These are phyloP conservation scores for Curvularia hawaiiensis DNA, from an alignment of 2,329 filamentous ascomycete genomes.

Conservation along the genomic window DNA sequence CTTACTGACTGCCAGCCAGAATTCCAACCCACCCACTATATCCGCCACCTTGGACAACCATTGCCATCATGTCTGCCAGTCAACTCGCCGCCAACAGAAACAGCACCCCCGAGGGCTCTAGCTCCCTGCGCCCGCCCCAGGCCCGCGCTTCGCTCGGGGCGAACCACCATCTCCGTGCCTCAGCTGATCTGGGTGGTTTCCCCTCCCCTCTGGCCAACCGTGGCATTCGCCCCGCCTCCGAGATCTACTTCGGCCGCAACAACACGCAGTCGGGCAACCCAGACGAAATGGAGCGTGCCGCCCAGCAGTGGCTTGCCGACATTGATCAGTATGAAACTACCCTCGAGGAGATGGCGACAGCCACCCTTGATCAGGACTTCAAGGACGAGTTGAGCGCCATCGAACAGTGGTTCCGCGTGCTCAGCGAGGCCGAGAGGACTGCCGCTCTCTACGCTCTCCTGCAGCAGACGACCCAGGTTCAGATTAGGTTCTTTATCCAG, in stretches of 20 bases:
- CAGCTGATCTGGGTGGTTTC: constrained; percentile 92
- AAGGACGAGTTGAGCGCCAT: constrained; percentile 99
- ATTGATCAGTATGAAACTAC: constrained; percentile 99
- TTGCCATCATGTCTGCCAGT: constrained; percentile 51
- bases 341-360: constrained; percentile 97
- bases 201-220: constrained; percentile 73
- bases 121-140: constrained; percentile 79
- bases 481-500: constrained; percentile 99
- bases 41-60: background rate
- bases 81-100: constrained; percentile 76
- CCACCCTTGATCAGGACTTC: constrained; percentile 98
- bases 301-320: constrained; percentile 98
- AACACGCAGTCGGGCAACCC: constrained; percentile 67
- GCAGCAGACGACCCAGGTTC: constrained; percentile 98
- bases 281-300: constrained; percentile 92
- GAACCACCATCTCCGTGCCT: constrained; percentile 87
- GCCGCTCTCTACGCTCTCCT: constrained; percentile 93
- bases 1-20: constrained; percentile 10
- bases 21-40: constrained; percentile 9
- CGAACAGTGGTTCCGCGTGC: constrained; percentile 98
- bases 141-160: constrained; percentile 76
- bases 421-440: constrained; percentile 95
- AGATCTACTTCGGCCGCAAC: constrained; percentile 85
- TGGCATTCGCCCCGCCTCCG: constrained; percentile 87
- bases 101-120: constrained; percentile 92